Evolutionary conservation across 768 basidiomycete genomes (phyloP).

Genomic region (Trametes punicea): DNA sequence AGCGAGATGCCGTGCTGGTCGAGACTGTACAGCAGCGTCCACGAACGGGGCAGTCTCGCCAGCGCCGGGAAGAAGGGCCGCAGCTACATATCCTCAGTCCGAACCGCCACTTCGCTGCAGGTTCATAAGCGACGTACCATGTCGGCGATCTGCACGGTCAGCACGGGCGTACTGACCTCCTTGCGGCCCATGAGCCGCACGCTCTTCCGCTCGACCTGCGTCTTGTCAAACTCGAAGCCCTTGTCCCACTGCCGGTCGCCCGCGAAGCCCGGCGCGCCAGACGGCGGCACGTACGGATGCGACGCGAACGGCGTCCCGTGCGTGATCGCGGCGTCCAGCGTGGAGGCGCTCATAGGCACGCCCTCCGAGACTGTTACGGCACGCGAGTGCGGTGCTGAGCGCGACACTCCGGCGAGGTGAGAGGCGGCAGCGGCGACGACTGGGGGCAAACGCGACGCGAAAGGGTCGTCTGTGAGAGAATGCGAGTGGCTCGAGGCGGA

Average conservation of each 20-base stretch:
- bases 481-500: constrained; percentile 1
- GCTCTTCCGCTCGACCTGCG: constrained; percentile 38
- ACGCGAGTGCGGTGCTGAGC: constrained; percentile 15
- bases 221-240: constrained; percentile 39
- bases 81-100: constrained; percentile 42
- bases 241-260: constrained; percentile 70
- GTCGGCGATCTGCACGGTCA: constrained; percentile 54
- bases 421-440: constrained; percentile 1
- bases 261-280: constrained; percentile 73
- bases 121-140: constrained; percentile 37
- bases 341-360: not conserved
- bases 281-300: constrained; percentile 43
- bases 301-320: constrained; percentile 53
- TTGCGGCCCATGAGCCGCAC: constrained; percentile 55
- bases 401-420: constrained; percentile 9
- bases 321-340: constrained; percentile 26
- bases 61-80: constrained; percentile 72
- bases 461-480: constrained; percentile 3
- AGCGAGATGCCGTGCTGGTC: constrained; percentile 96
- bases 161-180: constrained; percentile 49
- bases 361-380: constrained; percentile 10
- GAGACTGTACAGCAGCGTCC: constrained; percentile 84
- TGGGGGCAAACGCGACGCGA: not conserved
- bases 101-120: not conserved
- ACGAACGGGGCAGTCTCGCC: constrained; percentile 61